Base-by-base conservation (phyloP, 2,329 filamentous ascomycete species). In the Dissoconium aciculare region DNA sequence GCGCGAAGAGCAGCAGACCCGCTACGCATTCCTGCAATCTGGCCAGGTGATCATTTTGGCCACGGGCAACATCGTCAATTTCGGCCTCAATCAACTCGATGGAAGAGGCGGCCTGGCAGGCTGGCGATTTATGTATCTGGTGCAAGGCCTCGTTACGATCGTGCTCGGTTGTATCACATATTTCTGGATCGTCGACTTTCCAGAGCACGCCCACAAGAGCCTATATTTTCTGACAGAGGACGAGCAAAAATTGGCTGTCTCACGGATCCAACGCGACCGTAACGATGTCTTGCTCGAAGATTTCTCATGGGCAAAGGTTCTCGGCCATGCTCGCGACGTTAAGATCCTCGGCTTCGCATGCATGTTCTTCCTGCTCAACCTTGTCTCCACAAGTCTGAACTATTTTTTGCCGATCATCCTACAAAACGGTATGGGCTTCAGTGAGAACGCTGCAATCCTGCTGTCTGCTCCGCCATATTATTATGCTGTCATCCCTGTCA, bases 171-270 rank as follows among this genome's bases (percentile, higher is more conserved):
- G 74, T 16, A 35, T 63, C 9, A 76, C 73, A 0, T 78, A 72
- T 44, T 75, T 71, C 62, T 78, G 74, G 74, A 77, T 79, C 56
- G 60, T 78, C 25, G 72, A 78, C 44, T 78, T 79, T 38, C 74
- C 74, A 0, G 74, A 78, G 41, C 60, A 70, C 15, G 61, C 69
- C 1, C 59, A 69, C 31, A 54, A 53, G 9, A 72, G 67, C 30
- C 66, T 71, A 40, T 58, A 49, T 42, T 79, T 78, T 45, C 57
- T 78, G 13, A 64, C 60, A 2, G 46, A 60, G 5, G 55, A 62
- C 11, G 73, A 78, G 47, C 63, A 66, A 21, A 50, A 56, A n/a
- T 45, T 77, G 3, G 71, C 69, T 2, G 58, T 70, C 2, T 52
- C 56, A 4, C 60, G 73, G 4, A 77, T 78, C 41, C 56, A 74